Evolutionary conservation across 202 grass and related monocot genomes (phyloP).

Genomic region (Hordeum pubiflorum): DNA sequence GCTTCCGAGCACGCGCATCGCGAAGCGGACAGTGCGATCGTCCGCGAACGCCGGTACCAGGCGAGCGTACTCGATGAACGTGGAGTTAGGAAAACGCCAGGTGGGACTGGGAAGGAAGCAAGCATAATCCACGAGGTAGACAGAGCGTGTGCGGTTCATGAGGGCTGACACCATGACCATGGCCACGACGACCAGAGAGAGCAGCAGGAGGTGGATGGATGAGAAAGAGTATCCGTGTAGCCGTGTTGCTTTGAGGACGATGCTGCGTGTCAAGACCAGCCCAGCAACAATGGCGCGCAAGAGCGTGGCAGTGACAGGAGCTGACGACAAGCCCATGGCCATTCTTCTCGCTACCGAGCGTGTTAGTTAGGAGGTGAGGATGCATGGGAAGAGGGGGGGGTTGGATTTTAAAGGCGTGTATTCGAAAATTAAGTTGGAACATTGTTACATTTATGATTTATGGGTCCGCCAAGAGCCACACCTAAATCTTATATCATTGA

Average conservation of each 20-base stretch:
- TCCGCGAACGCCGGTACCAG: conserved; percentile 23
- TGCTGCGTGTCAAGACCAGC: not conserved
- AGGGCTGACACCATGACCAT: not conserved
- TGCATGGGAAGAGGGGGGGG: not conserved
- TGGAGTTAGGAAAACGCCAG: conserved; percentile 23
- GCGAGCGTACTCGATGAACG: conserved; percentile 34
- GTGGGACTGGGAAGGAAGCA: conserved; percentile 39
- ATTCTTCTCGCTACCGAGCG: not conserved
- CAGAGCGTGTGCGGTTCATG: conserved; percentile 19
- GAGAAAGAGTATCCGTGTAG: not conserved
- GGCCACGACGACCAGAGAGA: not conserved
- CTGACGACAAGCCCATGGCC: not conserved
- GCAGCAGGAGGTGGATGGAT: not conserved
- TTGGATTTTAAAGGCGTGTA: too few relatives aligned
- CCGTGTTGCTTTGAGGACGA: not conserved
- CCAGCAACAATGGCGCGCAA: not conserved
- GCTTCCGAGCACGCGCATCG: not conserved
- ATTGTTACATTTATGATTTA: too few relatives aligned
- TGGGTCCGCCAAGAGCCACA: too few relatives aligned
- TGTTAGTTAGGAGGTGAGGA: not conserved
- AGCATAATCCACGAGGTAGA: conserved; percentile 66
- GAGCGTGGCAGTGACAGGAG: too few relatives aligned
- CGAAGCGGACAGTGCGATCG: conserved; percentile 35
- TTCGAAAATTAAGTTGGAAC: too few relatives aligned
- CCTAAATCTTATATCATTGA: too few relatives aligned